phyloP scores from a whole-genome alignment of 371 early-diverging fungal genomes.

The Apophysomyces variabilis region DNA sequence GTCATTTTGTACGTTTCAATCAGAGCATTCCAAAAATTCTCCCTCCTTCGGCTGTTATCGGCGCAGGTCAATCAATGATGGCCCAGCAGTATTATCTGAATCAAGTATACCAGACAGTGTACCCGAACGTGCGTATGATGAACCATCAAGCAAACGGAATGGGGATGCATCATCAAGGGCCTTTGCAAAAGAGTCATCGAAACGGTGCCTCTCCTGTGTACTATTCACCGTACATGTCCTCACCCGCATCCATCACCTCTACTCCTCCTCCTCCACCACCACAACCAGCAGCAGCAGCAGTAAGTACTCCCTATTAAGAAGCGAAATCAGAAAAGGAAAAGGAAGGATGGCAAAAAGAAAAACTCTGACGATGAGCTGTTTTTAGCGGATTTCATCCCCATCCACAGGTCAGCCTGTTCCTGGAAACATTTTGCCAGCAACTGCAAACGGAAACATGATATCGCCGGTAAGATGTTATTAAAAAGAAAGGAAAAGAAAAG shows the following conservation, averaged over 20 bases:
- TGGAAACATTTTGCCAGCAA: too few relatives aligned
- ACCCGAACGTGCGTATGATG: slow-evolving; percentile 16
- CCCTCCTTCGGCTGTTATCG: slow-evolving; percentile 25
- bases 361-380: too few relatives aligned
- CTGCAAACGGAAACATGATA: too few relatives aligned
- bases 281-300: slow-evolving; percentile 27
- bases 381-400: neutral
- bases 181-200: neutral
- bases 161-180: neutral
- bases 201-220: slow-evolving; percentile 13
- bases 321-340: too few relatives aligned
- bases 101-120: slow-evolving; percentile 34
- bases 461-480: too few relatives aligned
- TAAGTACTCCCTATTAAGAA: slow-evolving; percentile 6
- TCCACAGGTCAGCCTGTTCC: too few relatives aligned
- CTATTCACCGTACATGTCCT: slow-evolving; percentile 2
- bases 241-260: slow-evolving; percentile 10
- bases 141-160: neutral
- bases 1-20: slow-evolving; percentile 53
- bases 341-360: too few relatives aligned
- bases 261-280: slow-evolving; percentile 16
- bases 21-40: slow-evolving; percentile 46
- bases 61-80: slow-evolving; percentile 36
- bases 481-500: neutral
- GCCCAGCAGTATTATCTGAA: slow-evolving; percentile 35